Base-by-base conservation (phyloP, 306 rosid genomes). In the Prosopis cineraria region DNA sequence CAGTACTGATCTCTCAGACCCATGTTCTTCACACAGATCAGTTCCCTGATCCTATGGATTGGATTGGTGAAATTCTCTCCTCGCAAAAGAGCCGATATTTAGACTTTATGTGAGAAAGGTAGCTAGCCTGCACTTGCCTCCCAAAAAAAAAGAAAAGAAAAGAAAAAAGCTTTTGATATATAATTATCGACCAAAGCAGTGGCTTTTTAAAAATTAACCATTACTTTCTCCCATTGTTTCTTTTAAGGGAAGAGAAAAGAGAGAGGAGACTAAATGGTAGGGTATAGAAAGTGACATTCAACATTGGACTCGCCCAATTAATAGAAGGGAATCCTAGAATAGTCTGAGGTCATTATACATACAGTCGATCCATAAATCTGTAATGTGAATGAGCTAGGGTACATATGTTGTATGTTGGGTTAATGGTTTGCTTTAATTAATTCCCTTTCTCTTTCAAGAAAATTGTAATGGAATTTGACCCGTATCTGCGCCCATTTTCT, bases 311-410 rank as follows among this genome's bases (percentile, higher is more conserved):
- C 55, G 25, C 75, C 64, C 64, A 78, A 64, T 53, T 44, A 65
- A 30, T 30, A 41, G 63, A 81, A 80, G 83, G 90, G 96, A 90
- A 93, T 93, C 92, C 91, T 76, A 86, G 86, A 90, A 81, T 84
- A 87, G 89, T 78, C 69, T 43, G 47, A 20, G 44, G 30, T 39
- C 4, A 36, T 1, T 7, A 31, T 14, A 63, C 44, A 7, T 8
- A 24, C 27, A 36, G 6, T n/a, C 59, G 59, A 52, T 20, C 59
- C 11, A 50, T 19, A 52, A 29, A 30, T 14, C 6, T 52, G 44
- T 58, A 73, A 64, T 75, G 80, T 85, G 88, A 85, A 65, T 20
- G 85, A 85, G 41, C 6, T 36, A 78, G 80, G 3, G 73, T 73
- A 53, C 64, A 24, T 3, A 3, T 33, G 29, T 10, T 40, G 59